Conservation (phyloP, 768 basidiomycete species). For the Xanthoconium purpureum region DNA sequence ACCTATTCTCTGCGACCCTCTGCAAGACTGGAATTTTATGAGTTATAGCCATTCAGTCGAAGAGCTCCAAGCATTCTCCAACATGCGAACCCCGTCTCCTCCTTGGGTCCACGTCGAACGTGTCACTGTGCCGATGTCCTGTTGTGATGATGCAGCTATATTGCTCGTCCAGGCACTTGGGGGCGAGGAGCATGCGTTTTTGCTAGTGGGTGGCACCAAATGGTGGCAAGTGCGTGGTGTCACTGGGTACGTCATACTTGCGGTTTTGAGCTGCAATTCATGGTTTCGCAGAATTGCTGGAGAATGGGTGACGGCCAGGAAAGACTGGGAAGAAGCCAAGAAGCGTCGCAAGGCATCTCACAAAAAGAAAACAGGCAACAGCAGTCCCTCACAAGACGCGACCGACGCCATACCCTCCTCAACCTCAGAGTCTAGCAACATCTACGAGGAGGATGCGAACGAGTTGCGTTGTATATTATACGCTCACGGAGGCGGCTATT, state of each 20-base stretch:
- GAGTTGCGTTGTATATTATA: slow-evolving; percentile 83
- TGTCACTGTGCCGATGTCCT: slow-evolving; percentile 67
- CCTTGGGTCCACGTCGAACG: slow-evolving; percentile 78
- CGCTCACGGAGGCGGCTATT: slow-evolving; percentile 81
- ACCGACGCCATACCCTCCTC: slow-evolving; percentile 19
- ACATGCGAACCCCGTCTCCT: slow-evolving; percentile 79
- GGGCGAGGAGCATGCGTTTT: slow-evolving; percentile 70
- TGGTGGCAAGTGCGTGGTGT: slow-evolving; percentile 97
- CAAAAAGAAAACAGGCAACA: slow-evolving; percentile 25
- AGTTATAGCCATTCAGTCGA: slow-evolving; percentile 73
- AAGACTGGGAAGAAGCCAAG: slow-evolving; percentile 74
- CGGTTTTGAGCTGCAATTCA: slow-evolving; percentile 13
- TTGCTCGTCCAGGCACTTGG: slow-evolving; percentile 77
- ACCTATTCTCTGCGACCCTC: background rate
- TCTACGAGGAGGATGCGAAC: slow-evolving; percentile 71
- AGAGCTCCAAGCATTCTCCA: slow-evolving; percentile 75
- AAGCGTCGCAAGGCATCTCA: slow-evolving; percentile 49
- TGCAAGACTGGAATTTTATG: background rate
- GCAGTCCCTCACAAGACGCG: slow-evolving; percentile 9
- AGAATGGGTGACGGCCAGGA: slow-evolving; percentile 85
- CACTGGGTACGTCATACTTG: slow-evolving; percentile 53
- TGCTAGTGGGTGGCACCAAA: slow-evolving; percentile 82
- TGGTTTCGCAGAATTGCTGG: slow-evolving; percentile 59
- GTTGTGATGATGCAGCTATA: slow-evolving; percentile 71
- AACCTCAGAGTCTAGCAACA: slow-evolving; percentile 31